These are phyloP conservation scores for Mitragyna speciosa DNA, from an alignment of 257 asterid genomes.

Conservation along the genomic window DNA sequence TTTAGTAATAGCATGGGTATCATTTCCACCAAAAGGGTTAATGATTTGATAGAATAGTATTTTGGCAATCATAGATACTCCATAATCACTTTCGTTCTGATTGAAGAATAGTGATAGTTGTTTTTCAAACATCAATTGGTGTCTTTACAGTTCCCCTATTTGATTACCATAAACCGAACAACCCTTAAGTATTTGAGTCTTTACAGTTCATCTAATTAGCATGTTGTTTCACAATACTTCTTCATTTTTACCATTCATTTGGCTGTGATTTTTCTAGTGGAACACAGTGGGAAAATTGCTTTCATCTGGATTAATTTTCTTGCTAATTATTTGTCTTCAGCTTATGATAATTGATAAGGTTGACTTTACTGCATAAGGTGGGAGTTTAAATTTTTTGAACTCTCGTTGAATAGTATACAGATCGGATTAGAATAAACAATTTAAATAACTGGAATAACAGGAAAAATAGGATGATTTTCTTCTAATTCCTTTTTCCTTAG, in stretches of 20 bases:
- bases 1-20: no score
- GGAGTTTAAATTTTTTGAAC: background rate
- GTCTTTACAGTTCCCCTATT: no score
- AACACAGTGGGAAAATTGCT: background rate
- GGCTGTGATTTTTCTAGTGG: background rate
- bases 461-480: background rate
- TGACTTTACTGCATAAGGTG: background rate
- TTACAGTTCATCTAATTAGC: background rate
- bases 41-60: no score
- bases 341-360: background rate
- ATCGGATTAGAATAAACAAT: background rate
- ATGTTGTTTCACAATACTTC: background rate
- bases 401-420: background rate
- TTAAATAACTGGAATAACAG: background rate
- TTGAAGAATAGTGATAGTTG: no score
- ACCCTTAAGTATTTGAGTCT: background rate
- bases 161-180: no score
- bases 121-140: no score
- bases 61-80: no score
- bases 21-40: no score
- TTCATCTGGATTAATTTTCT: background rate
- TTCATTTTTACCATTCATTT: slow-evolving; percentile 1
- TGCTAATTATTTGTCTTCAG: background rate
- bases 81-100: no score
- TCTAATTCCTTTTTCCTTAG: background rate